Base-by-base conservation (phyloP, 2,329 filamentous ascomycete species). In the Monosporascus sp. region DNA sequence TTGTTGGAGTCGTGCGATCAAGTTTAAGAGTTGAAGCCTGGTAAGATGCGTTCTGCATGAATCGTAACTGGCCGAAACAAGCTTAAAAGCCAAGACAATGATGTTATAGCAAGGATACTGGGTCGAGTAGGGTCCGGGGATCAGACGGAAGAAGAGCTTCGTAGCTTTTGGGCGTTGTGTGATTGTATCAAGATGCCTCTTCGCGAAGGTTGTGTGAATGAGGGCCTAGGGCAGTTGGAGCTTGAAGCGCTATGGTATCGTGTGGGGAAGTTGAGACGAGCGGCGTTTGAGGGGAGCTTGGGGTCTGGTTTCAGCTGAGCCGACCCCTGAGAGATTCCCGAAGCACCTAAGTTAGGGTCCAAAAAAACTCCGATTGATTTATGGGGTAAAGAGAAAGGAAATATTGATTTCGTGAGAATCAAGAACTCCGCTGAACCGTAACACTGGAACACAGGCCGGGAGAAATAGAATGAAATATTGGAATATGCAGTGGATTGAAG, bases 101-200 rank as follows among this genome's bases (percentile, higher is more conserved):
- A 55, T 52, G 56, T 46, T 51, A 55, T 54, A 49, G 46, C 48
- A 50, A 48, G 57, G 57, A 58, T 58, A 58, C 57, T 55, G 61
- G 58, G 56, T 58, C 58, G 57, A 54, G 54, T 53, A 31, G 52
- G 52, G 48, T 17, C 49, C 50, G 61, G 27, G 67, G 71, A 74
- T 72, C 72, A 77, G 72, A 77, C 74, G 71, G 70, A 70, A 66
- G 70, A 73, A 54, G 61, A 51, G 74, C 78, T 78, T 79, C 73
- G 75, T 62, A 66, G 62, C 63, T 56, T 56, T 62, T 63, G 57
- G 60, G 61, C 64, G 60, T 63, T 64, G 72, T 74, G 65, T 72
- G 72, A 73, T 31, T 14, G 27, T 31, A 14, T 31, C 27, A 31
- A 11, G 27, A 14, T 31, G 9, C 27, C 27, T 31, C 7, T 5